A percentile compares a stretch with the other conserved stretches of the same genome.
Evolutionary conservation across 345 rosid species (phyloP).

Genomic region (Salix udensis): DNA sequence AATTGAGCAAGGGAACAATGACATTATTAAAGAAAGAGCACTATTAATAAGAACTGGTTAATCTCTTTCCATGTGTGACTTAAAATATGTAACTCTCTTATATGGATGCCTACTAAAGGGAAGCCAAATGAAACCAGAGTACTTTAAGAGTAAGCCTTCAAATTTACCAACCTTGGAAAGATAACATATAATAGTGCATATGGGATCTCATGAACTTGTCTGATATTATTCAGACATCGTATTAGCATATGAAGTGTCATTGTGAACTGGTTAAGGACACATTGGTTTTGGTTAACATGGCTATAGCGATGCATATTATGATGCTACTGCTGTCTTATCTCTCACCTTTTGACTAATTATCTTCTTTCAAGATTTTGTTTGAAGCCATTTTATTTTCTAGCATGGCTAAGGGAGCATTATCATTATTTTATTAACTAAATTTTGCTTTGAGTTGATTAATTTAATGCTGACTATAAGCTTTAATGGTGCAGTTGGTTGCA

Average conservation of each 20-base stretch:
- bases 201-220: not conserved
- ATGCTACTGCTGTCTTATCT: not conserved
- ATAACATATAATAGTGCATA: not conserved
- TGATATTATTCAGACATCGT: not conserved
- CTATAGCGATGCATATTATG: not conserved
- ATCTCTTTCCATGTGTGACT: not conserved
- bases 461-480: constrained; percentile 20
- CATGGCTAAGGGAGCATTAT: not conserved
- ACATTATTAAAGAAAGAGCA: not conserved
- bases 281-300: not conserved
- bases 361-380: not conserved
- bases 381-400: constrained; percentile 8
- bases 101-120: not conserved
- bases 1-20: not conserved
- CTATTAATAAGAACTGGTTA: not conserved
- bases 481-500: constrained; percentile 65
- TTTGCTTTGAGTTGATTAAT: constrained; percentile 2
- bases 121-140: not conserved
- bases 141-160: not conserved
- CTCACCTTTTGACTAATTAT: constrained; percentile 1
- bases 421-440: not conserved
- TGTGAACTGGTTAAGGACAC: not conserved
- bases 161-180: not conserved
- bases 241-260: not conserved
- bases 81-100: not conserved